Evolutionary conservation across 2,329 filamentous ascomycete genomes (phyloP).

Genomic region (Cladosporium colombiae): DNA sequence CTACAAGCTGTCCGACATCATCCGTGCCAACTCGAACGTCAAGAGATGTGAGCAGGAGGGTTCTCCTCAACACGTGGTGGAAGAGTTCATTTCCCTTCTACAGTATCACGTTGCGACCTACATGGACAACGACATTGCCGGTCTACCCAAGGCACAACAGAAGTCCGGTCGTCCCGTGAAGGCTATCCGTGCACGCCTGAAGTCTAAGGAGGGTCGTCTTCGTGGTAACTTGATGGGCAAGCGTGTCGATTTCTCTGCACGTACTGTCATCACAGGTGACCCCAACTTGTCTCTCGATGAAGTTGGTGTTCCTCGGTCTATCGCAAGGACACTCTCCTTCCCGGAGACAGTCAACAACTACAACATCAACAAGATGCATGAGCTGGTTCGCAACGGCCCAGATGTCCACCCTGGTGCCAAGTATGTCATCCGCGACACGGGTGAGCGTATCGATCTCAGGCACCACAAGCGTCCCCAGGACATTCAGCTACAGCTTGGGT

Average conservation of each 20-base stretch:
- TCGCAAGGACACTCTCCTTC: constrained; percentile 90
- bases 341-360: constrained; percentile 96
- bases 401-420: constrained; percentile 95
- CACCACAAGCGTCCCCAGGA: constrained; percentile 87
- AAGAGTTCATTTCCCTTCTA: constrained; percentile 86
- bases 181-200: constrained; percentile 92
- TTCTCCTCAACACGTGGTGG: constrained; percentile 84
- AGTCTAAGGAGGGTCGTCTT: constrained; percentile 97
- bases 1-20: constrained; percentile 98
- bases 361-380: constrained; percentile 91
- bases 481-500: constrained; percentile 88
- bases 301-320: constrained; percentile 93
- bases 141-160: constrained; percentile 89
- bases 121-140: constrained; percentile 99
- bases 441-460: constrained; percentile 89
- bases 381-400: constrained; percentile 88
- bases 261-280: constrained; percentile 99
- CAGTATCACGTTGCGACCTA: constrained; percentile 99
- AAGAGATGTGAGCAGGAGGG: constrained; percentile 88
- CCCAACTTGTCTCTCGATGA: constrained; percentile 95
- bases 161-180: constrained; percentile 97
- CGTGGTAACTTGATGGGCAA: constrained; percentile 99
- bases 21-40: constrained; percentile 94
- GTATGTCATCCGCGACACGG: constrained; percentile 92
- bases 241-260: constrained; percentile 97